phyloP scores from a whole-genome alignment of 352 stramenopile species.

The Discostella stelligera region DNA sequence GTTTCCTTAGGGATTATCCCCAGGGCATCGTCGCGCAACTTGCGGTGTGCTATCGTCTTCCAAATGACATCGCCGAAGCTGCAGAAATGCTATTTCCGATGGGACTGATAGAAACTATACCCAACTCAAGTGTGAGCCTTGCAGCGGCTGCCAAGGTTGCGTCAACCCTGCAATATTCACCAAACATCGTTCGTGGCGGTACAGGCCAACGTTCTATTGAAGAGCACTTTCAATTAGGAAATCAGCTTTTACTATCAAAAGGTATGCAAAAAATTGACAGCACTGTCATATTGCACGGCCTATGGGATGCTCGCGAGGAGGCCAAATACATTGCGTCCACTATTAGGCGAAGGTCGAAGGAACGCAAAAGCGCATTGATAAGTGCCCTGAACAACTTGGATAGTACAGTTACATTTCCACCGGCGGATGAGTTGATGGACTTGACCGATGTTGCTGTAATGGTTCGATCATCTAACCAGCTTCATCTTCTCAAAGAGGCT shows the following conservation, averaged over 20 bases:
- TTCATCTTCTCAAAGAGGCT: slow-evolving; percentile 55
- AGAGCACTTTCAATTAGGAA: slow-evolving; percentile 29
- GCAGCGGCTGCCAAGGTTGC: slow-evolving; percentile 41
- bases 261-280: slow-evolving; percentile 40
- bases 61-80: slow-evolving; percentile 50
- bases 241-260: slow-evolving; percentile 49
- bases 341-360: slow-evolving; percentile 55
- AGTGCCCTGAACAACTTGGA: slow-evolving; percentile 36
- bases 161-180: slow-evolving; percentile 12
- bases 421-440: slow-evolving; percentile 35
- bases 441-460: slow-evolving; percentile 61
- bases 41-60: slow-evolving; percentile 53
- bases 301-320: slow-evolving; percentile 60
- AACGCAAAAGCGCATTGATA: slow-evolving; percentile 42
- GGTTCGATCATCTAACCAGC: slow-evolving; percentile 56
- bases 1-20: slow-evolving; percentile 58
- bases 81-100: slow-evolving; percentile 40
- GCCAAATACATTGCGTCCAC: slow-evolving; percentile 59
- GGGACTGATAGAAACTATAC: slow-evolving; percentile 5
- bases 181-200: not conserved
- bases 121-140: slow-evolving; percentile 29
- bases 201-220: not conserved
- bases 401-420: slow-evolving; percentile 7
- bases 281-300: slow-evolving; percentile 50
- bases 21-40: slow-evolving; percentile 56